Conservation (phyloP, 164 flowering plant genomes). For the Chimonanthus salicifolius region DNA sequence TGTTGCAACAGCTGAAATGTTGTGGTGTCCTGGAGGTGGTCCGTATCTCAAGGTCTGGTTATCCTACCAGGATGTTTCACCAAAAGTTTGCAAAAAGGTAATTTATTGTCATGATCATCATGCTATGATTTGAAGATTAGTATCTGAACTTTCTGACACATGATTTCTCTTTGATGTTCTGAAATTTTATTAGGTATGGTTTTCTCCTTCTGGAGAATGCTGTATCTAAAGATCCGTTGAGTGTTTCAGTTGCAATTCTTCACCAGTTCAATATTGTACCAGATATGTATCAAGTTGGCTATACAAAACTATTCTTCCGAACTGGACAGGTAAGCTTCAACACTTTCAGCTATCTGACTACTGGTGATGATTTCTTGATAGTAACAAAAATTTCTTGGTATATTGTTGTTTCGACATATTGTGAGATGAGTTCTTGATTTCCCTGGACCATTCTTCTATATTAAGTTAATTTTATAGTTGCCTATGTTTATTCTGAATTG, state of each 20-base stretch:
- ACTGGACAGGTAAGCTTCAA: slow-evolving; percentile 75
- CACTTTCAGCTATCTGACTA: no score
- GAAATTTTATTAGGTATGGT: slow-evolving; percentile 60
- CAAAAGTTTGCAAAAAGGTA: slow-evolving; percentile 98
- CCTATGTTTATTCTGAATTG: no score
- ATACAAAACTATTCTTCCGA: slow-evolving; percentile 94
- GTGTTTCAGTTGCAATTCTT: slow-evolving; percentile 97
- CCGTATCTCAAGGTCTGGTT: slow-evolving; percentile 93
- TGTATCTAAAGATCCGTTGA: slow-evolving; percentile 88
- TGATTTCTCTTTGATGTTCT: background rate
- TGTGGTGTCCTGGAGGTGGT: slow-evolving; percentile 99
- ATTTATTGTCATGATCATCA: background rate
- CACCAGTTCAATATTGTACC: slow-evolving; percentile 92
- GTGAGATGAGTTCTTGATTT: no score
- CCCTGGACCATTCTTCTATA: no score
- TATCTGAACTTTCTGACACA: background rate
- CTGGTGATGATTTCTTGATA: no score
- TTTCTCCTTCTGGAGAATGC: slow-evolving; percentile 81
- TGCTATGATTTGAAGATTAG: background rate
- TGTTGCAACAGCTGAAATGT: slow-evolving; percentile 88
- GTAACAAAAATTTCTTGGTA: no score
- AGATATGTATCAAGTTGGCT: slow-evolving; percentile 99
- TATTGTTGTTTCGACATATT: no score
- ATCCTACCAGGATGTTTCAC: slow-evolving; percentile 94
- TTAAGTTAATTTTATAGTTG: no score